These are phyloP conservation scores for Trametes punicea DNA, from an alignment of 768 basidiomycete species.

Conservation along the genomic window DNA sequence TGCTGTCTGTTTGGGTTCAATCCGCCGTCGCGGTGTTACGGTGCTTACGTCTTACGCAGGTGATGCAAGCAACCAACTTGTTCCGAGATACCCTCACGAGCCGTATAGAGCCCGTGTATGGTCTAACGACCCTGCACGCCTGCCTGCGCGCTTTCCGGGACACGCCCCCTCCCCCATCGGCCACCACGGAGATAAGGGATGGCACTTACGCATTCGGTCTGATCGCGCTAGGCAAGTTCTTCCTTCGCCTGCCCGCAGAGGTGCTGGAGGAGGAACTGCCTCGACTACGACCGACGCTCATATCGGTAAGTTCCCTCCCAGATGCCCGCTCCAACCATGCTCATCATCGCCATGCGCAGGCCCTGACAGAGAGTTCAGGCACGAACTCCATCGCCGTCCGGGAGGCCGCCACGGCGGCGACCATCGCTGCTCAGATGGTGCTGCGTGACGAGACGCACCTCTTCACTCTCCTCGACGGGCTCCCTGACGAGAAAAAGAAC, in stretches of 20 bases:
- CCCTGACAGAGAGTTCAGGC: slow-evolving; percentile 57
- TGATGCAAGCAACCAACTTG: slow-evolving; percentile 78
- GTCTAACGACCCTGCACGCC: slow-evolving; percentile 78
- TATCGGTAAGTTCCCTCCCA: slow-evolving; percentile 46
- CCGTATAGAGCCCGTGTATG: slow-evolving; percentile 79
- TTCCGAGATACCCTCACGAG: slow-evolving; percentile 73
- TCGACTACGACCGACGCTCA: slow-evolving; percentile 66
- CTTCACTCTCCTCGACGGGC: slow-evolving; percentile 73
- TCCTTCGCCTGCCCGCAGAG: slow-evolving; percentile 74
- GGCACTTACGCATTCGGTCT: slow-evolving; percentile 79
- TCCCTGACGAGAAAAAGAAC: slow-evolving; percentile 91
- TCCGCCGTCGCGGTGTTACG: slow-evolving; percentile 6
- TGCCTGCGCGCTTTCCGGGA: slow-evolving; percentile 62
- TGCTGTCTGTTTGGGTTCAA: slow-evolving; percentile 21
- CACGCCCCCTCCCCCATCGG: slow-evolving; percentile 41
- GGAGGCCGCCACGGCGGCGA: slow-evolving; percentile 77
- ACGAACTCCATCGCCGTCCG: slow-evolving; percentile 68
- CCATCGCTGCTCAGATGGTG: slow-evolving; percentile 82
- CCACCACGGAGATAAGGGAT: slow-evolving; percentile 53
- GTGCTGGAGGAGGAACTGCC: slow-evolving; percentile 87
- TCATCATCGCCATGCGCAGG: slow-evolving; percentile 36
- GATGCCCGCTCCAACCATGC: slow-evolving; percentile 1
- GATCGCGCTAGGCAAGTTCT: slow-evolving; percentile 79
- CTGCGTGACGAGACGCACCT: slow-evolving; percentile 80
- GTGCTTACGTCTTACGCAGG: slow-evolving; percentile 40